phyloP scores from a whole-genome alignment of 139 green algal genomes.

The Diplosphaera chodatii region DNA sequence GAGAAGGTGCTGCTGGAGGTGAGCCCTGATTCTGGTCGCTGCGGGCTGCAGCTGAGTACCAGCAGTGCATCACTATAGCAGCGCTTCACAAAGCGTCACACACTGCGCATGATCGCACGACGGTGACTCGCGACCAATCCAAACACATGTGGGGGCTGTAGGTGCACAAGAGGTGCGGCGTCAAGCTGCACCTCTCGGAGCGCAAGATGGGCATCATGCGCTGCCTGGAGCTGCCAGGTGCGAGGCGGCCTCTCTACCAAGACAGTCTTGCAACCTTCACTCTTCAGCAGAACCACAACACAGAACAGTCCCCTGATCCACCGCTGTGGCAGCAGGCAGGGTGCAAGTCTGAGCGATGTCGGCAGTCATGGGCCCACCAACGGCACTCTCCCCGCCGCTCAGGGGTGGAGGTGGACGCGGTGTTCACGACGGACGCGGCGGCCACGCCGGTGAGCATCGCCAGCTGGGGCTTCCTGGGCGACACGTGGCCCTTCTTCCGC shows the following conservation, averaged over 20 bases:
- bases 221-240: conserved; percentile 34
- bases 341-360: too few species aligned
- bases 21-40: too few species aligned
- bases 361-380: too few species aligned
- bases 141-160: too few species aligned
- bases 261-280: background rate
- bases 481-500: conserved; percentile 85
- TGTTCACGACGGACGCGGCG: conserved; percentile 48
- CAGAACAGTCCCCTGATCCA: too few species aligned
- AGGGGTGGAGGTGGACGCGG: conserved; percentile 22
- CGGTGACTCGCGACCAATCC: too few species aligned
- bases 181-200: conserved; percentile 43
- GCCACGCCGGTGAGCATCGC: conserved; percentile 43
- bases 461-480: conserved; percentile 53
- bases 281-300: background rate
- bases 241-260: background rate
- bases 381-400: background rate
- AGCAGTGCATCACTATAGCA: too few species aligned
- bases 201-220: conserved; percentile 56
- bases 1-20: conserved; percentile 66
- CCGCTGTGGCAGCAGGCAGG: too few species aligned
- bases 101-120: too few species aligned
- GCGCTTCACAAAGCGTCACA: too few species aligned
- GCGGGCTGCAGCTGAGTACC: too few species aligned
- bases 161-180: conserved; percentile 35